phyloP scores from a whole-genome alignment of 306 rosid genomes.

The Abrus precatorius region DNA sequence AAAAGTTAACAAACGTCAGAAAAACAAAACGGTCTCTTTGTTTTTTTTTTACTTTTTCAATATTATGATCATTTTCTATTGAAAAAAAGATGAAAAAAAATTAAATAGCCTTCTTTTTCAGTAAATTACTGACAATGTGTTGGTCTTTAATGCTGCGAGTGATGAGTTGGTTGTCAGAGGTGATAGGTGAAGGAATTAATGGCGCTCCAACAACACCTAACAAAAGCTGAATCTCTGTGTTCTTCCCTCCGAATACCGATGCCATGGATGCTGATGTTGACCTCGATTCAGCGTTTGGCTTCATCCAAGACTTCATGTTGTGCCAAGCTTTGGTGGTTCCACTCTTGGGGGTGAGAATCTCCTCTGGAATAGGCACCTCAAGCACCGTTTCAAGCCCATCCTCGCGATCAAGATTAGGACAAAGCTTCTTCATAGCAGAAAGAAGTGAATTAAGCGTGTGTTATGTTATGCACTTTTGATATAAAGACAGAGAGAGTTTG shows the following conservation, averaged over 20 bases:
- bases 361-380: conserved; percentile 97
- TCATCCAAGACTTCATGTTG: conserved; percentile 84
- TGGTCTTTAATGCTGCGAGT: conserved; percentile 77
- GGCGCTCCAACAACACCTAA: conserved; percentile 95
- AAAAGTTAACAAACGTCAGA: background rate
- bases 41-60: too few relatives aligned
- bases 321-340: conserved; percentile 70
- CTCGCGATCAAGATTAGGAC: conserved; percentile 88
- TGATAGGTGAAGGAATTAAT: conserved; percentile 75
- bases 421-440: conserved; percentile 79
- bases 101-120: too few relatives aligned
- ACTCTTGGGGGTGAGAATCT: conserved; percentile 66
- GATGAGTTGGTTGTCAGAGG: conserved; percentile 61
- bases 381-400: conserved; percentile 94
- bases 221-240: conserved; percentile 83
- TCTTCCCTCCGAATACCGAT: conserved; percentile 65
- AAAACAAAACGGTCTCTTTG: background rate
- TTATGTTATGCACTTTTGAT: background rate
- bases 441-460: background rate
- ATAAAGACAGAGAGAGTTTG: background rate
- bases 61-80: background rate
- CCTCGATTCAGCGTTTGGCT: conserved; percentile 56
- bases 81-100: background rate
- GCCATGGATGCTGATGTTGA: conserved; percentile 54
- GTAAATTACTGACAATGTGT: conserved; percentile 67